Conservation (phyloP, 2,329 filamentous ascomycete genomes). For the Dichotomopilus funicola region DNA sequence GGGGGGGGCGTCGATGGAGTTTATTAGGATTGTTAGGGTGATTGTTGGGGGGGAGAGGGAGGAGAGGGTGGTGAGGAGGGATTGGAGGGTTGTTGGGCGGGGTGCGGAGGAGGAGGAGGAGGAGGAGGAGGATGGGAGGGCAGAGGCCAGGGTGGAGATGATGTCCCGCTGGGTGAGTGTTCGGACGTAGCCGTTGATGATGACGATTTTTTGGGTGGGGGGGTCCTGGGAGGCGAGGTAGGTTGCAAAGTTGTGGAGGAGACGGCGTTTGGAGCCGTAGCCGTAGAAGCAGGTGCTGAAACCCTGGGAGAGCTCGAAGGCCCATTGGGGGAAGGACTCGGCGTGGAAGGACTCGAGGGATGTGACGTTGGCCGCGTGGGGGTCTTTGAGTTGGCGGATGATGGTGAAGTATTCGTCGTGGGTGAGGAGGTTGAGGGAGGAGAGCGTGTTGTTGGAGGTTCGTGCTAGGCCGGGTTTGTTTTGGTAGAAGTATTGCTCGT, state of each 20-base stretch:
- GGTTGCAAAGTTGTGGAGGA: constrained; percentile 69
- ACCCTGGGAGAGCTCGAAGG: constrained; percentile 77
- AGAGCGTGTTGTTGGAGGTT: constrained; percentile 80
- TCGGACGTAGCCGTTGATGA: constrained; percentile 79
- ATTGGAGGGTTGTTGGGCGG: constrained; percentile 61
- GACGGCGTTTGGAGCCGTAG: constrained; percentile 77
- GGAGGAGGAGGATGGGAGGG: constrained; percentile 42
- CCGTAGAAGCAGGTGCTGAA: constrained; percentile 91
- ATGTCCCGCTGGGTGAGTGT: constrained; percentile 63
- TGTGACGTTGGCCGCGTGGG: constrained; percentile 62
- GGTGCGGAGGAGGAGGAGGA: constrained; percentile 45
- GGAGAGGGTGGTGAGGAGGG: constrained; percentile 56
- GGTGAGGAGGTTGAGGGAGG: constrained; percentile 67
- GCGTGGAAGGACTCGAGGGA: constrained; percentile 70
- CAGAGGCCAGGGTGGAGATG: constrained; percentile 59
- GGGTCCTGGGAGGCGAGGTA: constrained; percentile 49
- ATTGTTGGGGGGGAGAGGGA: constrained; percentile 41
- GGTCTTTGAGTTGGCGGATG: constrained; percentile 57
- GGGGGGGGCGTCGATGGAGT: constrained; percentile 76
- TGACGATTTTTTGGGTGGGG: constrained; percentile 55
- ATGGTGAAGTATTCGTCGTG: constrained; percentile 87
- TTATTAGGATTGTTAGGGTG: constrained; percentile 65
- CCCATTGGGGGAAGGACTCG: constrained; percentile 84
- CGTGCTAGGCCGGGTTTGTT: constrained; percentile 75
- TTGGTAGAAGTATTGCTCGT: constrained; percentile 91